phyloP scores from a whole-genome alignment of 2,329 filamentous ascomycete species.

The Fusarium neocosmosporiellum region DNA sequence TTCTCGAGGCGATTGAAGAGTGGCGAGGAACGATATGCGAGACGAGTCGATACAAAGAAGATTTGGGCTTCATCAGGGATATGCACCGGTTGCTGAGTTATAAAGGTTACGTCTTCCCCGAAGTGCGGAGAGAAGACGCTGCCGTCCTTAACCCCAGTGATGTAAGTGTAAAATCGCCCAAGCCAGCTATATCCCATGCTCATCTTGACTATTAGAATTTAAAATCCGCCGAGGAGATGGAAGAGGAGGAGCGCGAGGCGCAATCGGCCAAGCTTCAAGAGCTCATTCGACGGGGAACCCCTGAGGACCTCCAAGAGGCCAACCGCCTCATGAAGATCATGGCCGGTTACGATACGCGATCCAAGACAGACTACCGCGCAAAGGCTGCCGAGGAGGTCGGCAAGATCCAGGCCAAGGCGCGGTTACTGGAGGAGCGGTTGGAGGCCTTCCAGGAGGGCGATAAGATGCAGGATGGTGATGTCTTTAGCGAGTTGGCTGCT shows the following conservation, averaged over 20 bases:
- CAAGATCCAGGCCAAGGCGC: slow-evolving; percentile 96
- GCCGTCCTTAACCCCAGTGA: slow-evolving; percentile 97
- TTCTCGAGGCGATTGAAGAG: slow-evolving; percentile 96
- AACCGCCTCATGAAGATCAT: slow-evolving; percentile 99
- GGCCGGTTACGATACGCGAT: slow-evolving; percentile 95
- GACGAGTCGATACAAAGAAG: slow-evolving; percentile 97
- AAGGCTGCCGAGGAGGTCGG: slow-evolving; percentile 96
- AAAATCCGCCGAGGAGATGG: slow-evolving; percentile 98
- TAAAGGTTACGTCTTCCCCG: slow-evolving; percentile 96
- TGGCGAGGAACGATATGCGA: slow-evolving; percentile 99
- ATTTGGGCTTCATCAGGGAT: slow-evolving; percentile 94
- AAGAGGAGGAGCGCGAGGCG: slow-evolving; percentile 92
- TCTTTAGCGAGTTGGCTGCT: slow-evolving; percentile 86
- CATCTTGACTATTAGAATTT: slow-evolving; percentile 72
- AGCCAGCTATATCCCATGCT: slow-evolving; percentile 53
- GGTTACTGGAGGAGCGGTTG: slow-evolving; percentile 90
- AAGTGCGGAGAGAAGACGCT: slow-evolving; percentile 91
- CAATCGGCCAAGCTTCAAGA: slow-evolving; percentile 99
- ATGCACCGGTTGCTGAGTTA: slow-evolving; percentile 97
- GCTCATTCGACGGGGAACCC: slow-evolving; percentile 89
- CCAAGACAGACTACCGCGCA: slow-evolving; percentile 97
- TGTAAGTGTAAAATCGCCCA: slow-evolving; percentile 66
- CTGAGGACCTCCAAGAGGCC: slow-evolving; percentile 94
- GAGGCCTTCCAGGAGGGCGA: slow-evolving; percentile 87
- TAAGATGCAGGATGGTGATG: slow-evolving; percentile 74